phyloP scores from a whole-genome alignment of 495 filamentous ascomycete species.

The Tuber umbilicatum region DNA sequence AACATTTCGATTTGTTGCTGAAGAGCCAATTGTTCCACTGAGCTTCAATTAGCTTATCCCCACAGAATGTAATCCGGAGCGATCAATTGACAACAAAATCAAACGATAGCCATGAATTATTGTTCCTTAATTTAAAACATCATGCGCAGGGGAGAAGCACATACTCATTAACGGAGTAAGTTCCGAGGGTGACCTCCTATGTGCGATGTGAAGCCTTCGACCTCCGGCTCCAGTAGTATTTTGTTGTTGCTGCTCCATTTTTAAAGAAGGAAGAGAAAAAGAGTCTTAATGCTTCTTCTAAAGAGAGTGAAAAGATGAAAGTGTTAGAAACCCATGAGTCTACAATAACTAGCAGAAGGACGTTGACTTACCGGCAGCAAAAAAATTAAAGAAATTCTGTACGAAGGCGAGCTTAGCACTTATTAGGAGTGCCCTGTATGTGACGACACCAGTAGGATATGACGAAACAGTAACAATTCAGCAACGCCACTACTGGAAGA shows the following conservation, averaged over 20 bases:
- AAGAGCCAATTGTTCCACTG: conserved; percentile 97
- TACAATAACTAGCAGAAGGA: neutral
- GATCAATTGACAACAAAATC: neutral
- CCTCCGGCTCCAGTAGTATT: conserved; percentile 67
- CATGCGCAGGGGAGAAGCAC: conserved; percentile 46
- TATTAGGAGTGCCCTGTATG: conserved; percentile 12
- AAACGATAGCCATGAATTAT: neutral
- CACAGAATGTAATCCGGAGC: neutral
- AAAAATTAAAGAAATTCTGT: neutral
- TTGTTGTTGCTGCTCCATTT: conserved; percentile 57
- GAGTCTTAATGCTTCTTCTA: neutral
- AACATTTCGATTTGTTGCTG: conserved; percentile 97
- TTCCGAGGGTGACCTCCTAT: conserved; percentile 94
- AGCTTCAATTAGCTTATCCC: conserved; percentile 33
- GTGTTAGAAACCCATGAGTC: neutral
- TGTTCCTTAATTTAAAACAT: conserved; percentile 15
- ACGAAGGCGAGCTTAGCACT: neutral
- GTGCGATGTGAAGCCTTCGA: conserved; percentile 92
- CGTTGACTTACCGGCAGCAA: neutral
- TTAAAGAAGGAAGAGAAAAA: neutral
- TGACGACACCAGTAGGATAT: neutral
- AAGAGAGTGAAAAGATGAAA: neutral
- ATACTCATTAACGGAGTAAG: conserved; percentile 97
- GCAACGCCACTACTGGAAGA: neutral
- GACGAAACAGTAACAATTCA: conserved; percentile 4